phyloP scores from a whole-genome alignment of 768 basidiomycete species.

The Lyophyllum atratum region DNA sequence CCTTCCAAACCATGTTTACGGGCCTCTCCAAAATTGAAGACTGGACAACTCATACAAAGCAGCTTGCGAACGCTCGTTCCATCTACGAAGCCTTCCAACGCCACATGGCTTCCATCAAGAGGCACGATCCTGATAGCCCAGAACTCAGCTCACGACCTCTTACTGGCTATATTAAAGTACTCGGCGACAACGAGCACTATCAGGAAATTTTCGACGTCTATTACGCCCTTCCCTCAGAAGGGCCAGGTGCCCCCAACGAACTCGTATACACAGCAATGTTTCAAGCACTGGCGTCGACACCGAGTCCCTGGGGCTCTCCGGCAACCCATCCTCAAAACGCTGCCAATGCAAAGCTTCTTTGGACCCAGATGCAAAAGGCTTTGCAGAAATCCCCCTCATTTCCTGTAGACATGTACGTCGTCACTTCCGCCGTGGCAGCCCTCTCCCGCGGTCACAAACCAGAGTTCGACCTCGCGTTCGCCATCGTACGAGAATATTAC shows the following conservation, averaged over 20 bases:
- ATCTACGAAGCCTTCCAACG: constrained; percentile 61
- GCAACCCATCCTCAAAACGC: constrained; percentile 43
- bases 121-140: constrained; percentile 43
- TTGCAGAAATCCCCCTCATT: constrained; percentile 46
- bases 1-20: constrained; percentile 69
- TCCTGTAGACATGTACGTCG: constrained; percentile 52
- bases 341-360: constrained; percentile 70
- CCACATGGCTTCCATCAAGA: constrained; percentile 50
- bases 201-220: constrained; percentile 79
- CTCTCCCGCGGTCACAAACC: constrained; percentile 54
- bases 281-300: constrained; percentile 41
- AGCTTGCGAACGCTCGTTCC: constrained; percentile 60
- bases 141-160: constrained; percentile 55
- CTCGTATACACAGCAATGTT: constrained; percentile 71
- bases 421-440: constrained; percentile 53
- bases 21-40: constrained; percentile 63
- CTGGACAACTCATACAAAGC: constrained; percentile 61
- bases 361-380: constrained; percentile 63
- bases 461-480: constrained; percentile 69
- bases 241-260: constrained; percentile 60
- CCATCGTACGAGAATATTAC: constrained; percentile 61
- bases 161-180: constrained; percentile 64
- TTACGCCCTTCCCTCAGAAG: constrained; percentile 63
- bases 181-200: constrained; percentile 59
- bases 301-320: constrained; percentile 20